Evolutionary conservation across 2,329 filamentous ascomycete species (phyloP).

Genomic region (Cordyceps pruinosa): DNA sequence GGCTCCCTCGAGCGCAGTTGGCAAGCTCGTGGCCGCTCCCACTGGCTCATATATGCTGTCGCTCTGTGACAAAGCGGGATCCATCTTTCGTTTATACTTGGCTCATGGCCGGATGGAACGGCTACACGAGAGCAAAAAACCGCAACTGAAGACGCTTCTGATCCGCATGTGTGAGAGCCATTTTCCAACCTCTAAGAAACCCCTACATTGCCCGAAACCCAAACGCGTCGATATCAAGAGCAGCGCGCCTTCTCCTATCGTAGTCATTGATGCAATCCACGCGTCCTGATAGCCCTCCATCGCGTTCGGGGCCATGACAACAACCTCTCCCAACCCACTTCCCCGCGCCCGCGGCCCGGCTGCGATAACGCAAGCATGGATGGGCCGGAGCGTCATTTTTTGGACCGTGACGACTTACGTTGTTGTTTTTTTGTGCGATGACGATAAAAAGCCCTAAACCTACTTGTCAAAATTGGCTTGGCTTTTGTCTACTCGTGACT

Average conservation of each 20-base stretch:
- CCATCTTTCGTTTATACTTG: background rate
- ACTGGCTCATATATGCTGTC: background rate
- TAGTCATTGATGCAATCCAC: background rate
- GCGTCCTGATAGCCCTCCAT: background rate
- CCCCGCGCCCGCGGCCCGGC: background rate
- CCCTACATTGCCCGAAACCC: background rate
- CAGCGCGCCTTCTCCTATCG: background rate
- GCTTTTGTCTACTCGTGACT: background rate
- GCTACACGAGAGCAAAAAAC: background rate
- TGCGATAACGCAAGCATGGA: slow-evolving; percentile 6
- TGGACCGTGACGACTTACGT: background rate
- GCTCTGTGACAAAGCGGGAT: background rate
- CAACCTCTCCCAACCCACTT: slow-evolving; percentile 4
- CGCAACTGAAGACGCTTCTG: background rate
- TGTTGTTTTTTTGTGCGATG: background rate
- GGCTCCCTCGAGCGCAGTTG: background rate
- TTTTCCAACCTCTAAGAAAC: background rate
- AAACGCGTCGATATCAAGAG: background rate
- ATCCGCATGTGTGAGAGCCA: background rate
- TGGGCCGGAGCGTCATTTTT: background rate
- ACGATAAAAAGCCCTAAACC: slow-evolving; percentile 5
- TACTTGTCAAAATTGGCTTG: background rate
- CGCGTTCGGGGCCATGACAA: slow-evolving; percentile 2
- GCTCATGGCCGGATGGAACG: background rate
- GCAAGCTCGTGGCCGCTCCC: background rate